Percentiles rank a stretch among this genome's conserved stretches.
Evolutionary conservation across 495 filamentous ascomycete genomes (phyloP).

Genomic region (Tuber brumale): DNA sequence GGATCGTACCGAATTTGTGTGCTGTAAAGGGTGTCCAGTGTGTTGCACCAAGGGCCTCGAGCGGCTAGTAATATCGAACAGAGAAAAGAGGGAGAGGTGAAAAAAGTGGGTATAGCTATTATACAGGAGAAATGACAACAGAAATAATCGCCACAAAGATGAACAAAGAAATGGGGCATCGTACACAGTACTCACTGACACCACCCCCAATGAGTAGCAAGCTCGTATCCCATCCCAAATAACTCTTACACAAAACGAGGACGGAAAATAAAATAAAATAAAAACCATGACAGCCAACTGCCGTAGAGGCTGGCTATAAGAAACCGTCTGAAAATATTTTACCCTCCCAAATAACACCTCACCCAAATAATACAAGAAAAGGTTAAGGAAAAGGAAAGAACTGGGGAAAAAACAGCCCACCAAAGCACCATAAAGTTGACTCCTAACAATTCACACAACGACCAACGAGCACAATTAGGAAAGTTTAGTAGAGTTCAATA

Average conservation of each 20-base stretch:
- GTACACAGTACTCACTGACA: not conserved
- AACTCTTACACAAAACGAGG: constrained; percentile 24
- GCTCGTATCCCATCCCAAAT: not conserved
- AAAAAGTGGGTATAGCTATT: constrained; percentile 15
- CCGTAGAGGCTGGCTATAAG: constrained; percentile 12
- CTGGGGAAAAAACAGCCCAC: not conserved
- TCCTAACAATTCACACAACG: constrained; percentile 13
- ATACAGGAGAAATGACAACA: constrained; percentile 11
- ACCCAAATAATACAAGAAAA: constrained; percentile 1
- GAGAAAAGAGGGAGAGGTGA: not conserved
- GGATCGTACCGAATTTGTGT: not conserved
- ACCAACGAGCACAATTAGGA: constrained; percentile 23
- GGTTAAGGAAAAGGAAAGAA: not conserved
- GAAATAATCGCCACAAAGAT: constrained; percentile 28
- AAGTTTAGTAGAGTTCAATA: constrained; percentile 20
- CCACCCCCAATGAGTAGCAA: not conserved
- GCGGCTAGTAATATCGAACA: not conserved
- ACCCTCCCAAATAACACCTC: constrained; percentile 29
- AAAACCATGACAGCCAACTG: constrained; percentile 5
- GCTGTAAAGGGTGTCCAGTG: not conserved
- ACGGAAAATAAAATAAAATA: constrained; percentile 17
- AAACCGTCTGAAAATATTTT: constrained; percentile 19
- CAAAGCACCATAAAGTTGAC: constrained; percentile 18
- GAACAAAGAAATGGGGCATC: constrained; percentile 1
- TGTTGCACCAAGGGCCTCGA: not conserved